Evolutionary conservation across 2,329 filamentous ascomycete species (phyloP).

Genomic region (Monosporascus cannonballus): DNA sequence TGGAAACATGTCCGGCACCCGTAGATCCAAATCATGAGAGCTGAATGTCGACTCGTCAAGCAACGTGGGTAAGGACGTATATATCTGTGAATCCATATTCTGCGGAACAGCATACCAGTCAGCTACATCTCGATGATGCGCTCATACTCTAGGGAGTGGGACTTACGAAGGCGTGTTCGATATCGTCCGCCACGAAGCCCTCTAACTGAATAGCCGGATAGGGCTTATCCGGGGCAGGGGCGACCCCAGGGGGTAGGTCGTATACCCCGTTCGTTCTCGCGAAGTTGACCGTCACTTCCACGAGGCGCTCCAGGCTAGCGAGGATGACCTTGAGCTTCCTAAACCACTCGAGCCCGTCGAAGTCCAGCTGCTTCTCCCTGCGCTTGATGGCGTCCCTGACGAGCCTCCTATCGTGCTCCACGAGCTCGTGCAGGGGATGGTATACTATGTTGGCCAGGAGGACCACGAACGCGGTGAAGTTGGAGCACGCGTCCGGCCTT

Average conservation of each 20-base stretch:
- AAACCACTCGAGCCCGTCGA: slow-evolving; percentile 10
- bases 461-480: slow-evolving; percentile 20
- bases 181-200: too few species aligned
- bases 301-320: slow-evolving; percentile 7
- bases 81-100: not conserved
- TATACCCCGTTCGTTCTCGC: not conserved
- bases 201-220: too few species aligned
- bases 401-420: slow-evolving; percentile 13
- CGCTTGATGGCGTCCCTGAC: slow-evolving; percentile 10
- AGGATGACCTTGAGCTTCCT: slow-evolving; percentile 12
- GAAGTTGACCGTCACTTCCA: not conserved
- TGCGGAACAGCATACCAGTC: too few species aligned
- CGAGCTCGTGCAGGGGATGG: slow-evolving; percentile 12
- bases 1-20: not conserved
- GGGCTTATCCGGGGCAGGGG: too few species aligned
- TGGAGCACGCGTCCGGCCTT: slow-evolving; percentile 18
- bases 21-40: not conserved
- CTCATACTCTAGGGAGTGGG: not conserved
- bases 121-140: too few species aligned
- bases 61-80: not conserved
- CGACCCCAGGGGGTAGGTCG: not conserved
- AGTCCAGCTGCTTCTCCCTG: slow-evolving; percentile 12
- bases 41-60: not conserved
- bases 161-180: not conserved
- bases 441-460: slow-evolving; percentile 19